These are phyloP conservation scores for Fusarium vanettenii DNA, from an alignment of 2,329 filamentous ascomycete genomes.

Conservation along the genomic window DNA sequence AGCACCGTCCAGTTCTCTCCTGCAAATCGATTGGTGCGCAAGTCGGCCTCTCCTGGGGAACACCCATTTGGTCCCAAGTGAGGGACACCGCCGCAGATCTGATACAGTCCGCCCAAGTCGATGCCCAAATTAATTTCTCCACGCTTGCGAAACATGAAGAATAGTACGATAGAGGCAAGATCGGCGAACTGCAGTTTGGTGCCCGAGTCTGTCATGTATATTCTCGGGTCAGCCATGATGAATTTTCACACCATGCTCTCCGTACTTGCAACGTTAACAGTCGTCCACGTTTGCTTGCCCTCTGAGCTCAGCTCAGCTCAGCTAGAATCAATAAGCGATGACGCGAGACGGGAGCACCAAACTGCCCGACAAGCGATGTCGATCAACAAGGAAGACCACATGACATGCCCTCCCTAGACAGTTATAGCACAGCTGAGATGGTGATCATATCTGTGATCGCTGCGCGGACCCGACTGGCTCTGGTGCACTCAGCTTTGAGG, in stretches of 20 bases:
- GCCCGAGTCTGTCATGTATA: not conserved
- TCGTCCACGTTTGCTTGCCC: not conserved
- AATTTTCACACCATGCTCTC: not conserved
- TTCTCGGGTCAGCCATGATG: conserved; percentile 5
- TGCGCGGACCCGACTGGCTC: not conserved
- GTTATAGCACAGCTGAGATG: not conserved
- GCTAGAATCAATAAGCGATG: not conserved
- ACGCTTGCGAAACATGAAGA: not conserved
- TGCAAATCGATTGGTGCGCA: conserved; percentile 30
- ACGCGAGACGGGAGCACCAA: not conserved
- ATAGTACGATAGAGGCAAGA: conserved; percentile 4
- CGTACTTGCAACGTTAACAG: not conserved
- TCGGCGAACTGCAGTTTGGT: conserved; percentile 10
- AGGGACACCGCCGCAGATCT: conserved; percentile 2
- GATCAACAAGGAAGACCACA: conserved; percentile 6
- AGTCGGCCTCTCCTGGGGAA: conserved; percentile 1
- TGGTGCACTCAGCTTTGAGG: conserved; percentile 8
- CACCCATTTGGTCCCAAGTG: not conserved
- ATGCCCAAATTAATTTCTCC: conserved; percentile 18
- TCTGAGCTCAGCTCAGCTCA: not conserved
- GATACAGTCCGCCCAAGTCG: conserved; percentile 16
- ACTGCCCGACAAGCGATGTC: conserved; percentile 5
- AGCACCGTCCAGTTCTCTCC: conserved; percentile 4
- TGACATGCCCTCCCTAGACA: not conserved
- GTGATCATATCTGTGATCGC: not conserved